These are phyloP conservation scores for Solanum verrucosum DNA, from an alignment of 257 asterid genomes.

Conservation along the genomic window DNA sequence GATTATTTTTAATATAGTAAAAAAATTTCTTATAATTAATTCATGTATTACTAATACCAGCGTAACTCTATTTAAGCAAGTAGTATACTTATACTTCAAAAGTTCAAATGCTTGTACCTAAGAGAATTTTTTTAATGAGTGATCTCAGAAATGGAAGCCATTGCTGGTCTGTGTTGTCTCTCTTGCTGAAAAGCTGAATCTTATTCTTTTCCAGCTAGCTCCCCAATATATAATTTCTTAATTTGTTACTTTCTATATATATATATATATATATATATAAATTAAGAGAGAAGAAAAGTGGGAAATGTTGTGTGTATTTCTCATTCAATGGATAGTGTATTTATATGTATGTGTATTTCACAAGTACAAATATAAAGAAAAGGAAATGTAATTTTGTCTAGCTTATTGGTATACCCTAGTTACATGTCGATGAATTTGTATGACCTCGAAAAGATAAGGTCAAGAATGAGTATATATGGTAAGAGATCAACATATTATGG, in stretches of 20 bases:
- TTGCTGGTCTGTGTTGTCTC: slow-evolving; percentile 19
- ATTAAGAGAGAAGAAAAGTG: neutral
- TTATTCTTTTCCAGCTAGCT: slow-evolving; percentile 13
- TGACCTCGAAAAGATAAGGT: neutral
- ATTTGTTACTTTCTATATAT: neutral
- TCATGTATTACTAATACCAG: neutral
- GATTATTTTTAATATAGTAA: too few relatives aligned
- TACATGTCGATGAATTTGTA: neutral
- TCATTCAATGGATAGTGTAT: neutral
- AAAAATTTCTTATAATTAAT: neutral
- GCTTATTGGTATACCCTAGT: neutral
- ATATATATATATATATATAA: neutral
- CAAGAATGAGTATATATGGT: neutral
- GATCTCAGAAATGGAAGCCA: slow-evolving; percentile 5
- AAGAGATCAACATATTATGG: neutral
- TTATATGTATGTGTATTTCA: neutral
- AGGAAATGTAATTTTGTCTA: neutral
- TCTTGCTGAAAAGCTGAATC: slow-evolving; percentile 30
- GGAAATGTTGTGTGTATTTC: neutral
- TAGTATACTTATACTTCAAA: neutral
- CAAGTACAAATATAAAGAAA: neutral
- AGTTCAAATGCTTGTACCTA: neutral
- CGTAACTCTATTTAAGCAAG: neutral
- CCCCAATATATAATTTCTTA: neutral
- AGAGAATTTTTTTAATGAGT: neutral